Evolutionary conservation across 2,329 filamentous ascomycete genomes (phyloP).

Genomic region (Fusarium caatingaense): DNA sequence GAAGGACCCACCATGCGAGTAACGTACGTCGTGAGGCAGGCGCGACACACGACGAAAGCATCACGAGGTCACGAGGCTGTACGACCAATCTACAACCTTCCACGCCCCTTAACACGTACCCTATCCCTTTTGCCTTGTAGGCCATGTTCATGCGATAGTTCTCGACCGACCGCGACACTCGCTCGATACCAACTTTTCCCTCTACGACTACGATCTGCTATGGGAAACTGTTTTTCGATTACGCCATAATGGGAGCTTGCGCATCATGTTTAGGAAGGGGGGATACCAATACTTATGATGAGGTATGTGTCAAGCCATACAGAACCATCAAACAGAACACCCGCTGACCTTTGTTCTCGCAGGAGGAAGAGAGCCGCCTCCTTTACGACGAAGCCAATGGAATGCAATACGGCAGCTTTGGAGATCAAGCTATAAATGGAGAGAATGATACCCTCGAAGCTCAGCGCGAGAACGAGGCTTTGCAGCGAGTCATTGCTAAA

Average conservation of each 20-base stretch:
- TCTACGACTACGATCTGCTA: constrained; percentile 35
- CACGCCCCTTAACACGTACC: constrained; percentile 29
- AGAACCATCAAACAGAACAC: not conserved
- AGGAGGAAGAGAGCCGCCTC: constrained; percentile 69
- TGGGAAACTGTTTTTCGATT: constrained; percentile 35
- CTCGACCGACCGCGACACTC: constrained; percentile 6
- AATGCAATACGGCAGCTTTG: constrained; percentile 72
- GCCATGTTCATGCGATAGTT: constrained; percentile 15
- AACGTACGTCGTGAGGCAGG: constrained; percentile 41
- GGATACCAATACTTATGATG: constrained; percentile 64
- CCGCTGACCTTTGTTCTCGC: constrained; percentile 18
- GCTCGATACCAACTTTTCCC: not conserved
- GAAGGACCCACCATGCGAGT: constrained; percentile 44
- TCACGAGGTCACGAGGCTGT: constrained; percentile 36
- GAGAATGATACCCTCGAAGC: constrained; percentile 71
- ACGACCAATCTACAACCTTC: constrained; percentile 30
- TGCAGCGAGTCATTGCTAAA: constrained; percentile 71
- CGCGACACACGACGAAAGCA: constrained; percentile 37
- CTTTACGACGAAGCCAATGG: constrained; percentile 71
- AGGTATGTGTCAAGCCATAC: constrained; percentile 55
- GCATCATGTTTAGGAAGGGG: constrained; percentile 69
- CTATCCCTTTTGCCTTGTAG: not conserved
- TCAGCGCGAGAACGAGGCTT: constrained; percentile 72
- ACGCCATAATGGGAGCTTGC: constrained; percentile 67
- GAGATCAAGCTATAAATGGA: constrained; percentile 63